These are phyloP conservation scores for Phytomonas sp. DNA, from an alignment of 208 protist species.

Conservation along the genomic window DNA sequence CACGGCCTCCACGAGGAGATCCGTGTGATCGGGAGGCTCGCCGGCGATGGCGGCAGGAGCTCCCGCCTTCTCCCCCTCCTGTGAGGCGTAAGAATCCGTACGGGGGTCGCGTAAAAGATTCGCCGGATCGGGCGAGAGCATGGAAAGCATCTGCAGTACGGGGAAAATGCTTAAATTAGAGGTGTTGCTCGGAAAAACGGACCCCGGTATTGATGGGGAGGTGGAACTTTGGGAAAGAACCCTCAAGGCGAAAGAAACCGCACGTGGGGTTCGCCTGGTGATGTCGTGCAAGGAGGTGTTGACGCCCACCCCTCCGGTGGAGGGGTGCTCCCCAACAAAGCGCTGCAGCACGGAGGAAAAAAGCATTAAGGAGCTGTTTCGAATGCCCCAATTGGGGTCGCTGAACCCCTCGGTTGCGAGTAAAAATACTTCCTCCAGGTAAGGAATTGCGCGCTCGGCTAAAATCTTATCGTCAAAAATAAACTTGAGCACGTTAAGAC, in stretches of 20 bases:
- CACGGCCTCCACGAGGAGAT: conserved; percentile 49
- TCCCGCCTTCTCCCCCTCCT: background rate
- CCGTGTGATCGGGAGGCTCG: conserved; percentile 12
- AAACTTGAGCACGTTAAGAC: conserved; percentile 90
- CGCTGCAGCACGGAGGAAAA: conserved; percentile 86
- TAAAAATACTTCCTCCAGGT: conserved; percentile 76
- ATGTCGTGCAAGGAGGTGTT: conserved; percentile 82
- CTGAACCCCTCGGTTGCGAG: conserved; percentile 74
- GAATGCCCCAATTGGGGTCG: conserved; percentile 75
- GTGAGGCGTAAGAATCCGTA: too few relatives aligned
- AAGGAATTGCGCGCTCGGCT: conserved; percentile 43
- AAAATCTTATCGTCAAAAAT: conserved; percentile 86
- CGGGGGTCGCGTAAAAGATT: conserved; percentile 8
- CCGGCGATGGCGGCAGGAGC: too few relatives aligned
- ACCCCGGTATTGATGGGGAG: background rate
- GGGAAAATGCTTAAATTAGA: conserved; percentile 72
- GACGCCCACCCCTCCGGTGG: conserved; percentile 59
- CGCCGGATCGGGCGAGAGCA: conserved; percentile 78
- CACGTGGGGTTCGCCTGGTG: conserved; percentile 48
- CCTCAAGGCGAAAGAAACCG: conserved; percentile 37
- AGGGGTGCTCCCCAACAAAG: conserved; percentile 84
- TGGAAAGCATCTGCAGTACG: conserved; percentile 85
- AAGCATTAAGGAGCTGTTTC: conserved; percentile 89
- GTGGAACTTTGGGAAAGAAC: background rate
- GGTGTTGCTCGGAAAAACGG: background rate